Evolutionary conservation across 2,329 filamentous ascomycete species (phyloP), one percentile per base, ranked within the genome.

Genomic region (Talaromyces islandicus): DNA sequence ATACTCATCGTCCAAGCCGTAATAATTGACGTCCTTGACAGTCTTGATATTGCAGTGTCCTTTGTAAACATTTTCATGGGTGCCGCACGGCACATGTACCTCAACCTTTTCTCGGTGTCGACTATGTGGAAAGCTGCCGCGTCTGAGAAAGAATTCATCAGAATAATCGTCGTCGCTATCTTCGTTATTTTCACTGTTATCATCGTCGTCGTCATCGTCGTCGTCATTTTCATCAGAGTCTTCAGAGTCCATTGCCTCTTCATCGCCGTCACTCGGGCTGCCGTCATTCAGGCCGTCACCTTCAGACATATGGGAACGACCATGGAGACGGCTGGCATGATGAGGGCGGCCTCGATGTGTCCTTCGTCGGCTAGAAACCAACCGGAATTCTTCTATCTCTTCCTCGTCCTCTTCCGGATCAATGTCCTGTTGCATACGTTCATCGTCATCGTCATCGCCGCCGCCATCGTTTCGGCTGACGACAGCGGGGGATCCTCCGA

Each of bases 11-110:
- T 87, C 75, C 41, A 87, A 72, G 0, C 86, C 86, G 63, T 85
- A 88, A 72, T 83, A 89, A 62, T 88, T 88, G 62, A 88, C 84
- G 66, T 89, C 86, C 66, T 89, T 89, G 65, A 88, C 85, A 0
- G 85, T 88, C 64, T 84, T 81, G 57, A 86, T 80, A 64, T 88
- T 88, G 73, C 86, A 88, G 69, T 88, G 86, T 2, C 86, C 86
- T 3, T 77, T 76, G 68, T 87, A 89, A 21, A 79, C 71, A 43
- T 81, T 81, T 2, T 81, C 85, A 64, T 86, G 83, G 1, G 82
- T 74, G 19, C 76, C 78, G 66, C 83, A 85, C 14, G 83, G 81
- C 6, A 84, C 78, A 56, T 84, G 71, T 0, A 72, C 67, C 62
- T 86, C 83, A 17, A 87, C 82, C 19, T 77, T 75, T 56, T 80